These are phyloP conservation scores for Ganoderma lingzhi DNA, from an alignment of 1,284 basidiomycete species.

Conservation along the genomic window DNA sequence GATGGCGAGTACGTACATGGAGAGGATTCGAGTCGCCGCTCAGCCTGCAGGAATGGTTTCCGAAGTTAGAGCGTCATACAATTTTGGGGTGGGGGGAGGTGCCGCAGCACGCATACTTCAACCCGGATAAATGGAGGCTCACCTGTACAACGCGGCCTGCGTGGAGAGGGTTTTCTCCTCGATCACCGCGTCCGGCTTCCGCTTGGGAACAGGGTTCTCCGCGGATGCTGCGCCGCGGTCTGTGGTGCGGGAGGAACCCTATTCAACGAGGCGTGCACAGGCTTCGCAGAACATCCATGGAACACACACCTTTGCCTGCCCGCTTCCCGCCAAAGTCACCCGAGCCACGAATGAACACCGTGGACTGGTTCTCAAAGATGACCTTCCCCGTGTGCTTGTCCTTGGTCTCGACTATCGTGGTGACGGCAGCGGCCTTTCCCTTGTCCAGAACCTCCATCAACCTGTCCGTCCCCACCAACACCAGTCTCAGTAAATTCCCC, in stretches of 20 bases:
- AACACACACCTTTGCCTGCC: constrained; percentile 71
- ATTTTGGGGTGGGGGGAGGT: not conserved
- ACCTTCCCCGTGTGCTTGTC: constrained; percentile 83
- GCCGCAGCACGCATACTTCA: not conserved
- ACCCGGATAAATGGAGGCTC: constrained; percentile 31
- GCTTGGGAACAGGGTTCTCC: constrained; percentile 83
- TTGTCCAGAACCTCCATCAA: constrained; percentile 87
- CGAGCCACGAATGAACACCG: constrained; percentile 92
- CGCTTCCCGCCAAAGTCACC: constrained; percentile 97
- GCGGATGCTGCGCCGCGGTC: constrained; percentile 94
- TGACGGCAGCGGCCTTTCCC: constrained; percentile 93
- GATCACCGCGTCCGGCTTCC: constrained; percentile 83
- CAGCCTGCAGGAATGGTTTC: constrained; percentile 53
- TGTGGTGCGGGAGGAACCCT: constrained; percentile 39
- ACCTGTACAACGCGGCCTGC: constrained; percentile 95
- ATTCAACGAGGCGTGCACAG: not conserved
- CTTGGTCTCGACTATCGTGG: constrained; percentile 79
- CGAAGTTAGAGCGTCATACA: not conserved
- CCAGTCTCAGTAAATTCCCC: not conserved
- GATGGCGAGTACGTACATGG: constrained; percentile 63
- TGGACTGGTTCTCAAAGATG: constrained; percentile 94
- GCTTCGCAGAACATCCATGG: not conserved
- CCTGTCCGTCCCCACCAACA: constrained; percentile 44
- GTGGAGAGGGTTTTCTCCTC: constrained; percentile 86
- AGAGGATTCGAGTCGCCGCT: constrained; percentile 94